A percentile compares a stretch with the other conserved stretches of the same genome.
phyloP scores from a whole-genome alignment of 306 rosid genomes.

The Trichosanthes cucumerina region DNA sequence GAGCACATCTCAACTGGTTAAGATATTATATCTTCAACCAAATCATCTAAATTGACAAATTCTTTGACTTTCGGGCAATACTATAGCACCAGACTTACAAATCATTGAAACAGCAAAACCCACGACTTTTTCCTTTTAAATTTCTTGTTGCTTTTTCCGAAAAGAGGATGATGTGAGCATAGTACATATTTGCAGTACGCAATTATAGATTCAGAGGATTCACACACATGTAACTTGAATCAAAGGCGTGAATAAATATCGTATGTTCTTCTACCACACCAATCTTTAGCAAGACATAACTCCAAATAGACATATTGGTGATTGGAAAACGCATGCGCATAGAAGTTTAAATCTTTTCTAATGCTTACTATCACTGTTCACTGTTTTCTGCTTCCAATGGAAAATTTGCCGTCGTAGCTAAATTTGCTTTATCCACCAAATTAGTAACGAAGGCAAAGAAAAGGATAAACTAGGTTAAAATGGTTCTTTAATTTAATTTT shows the following conservation, averaged over 20 bases:
- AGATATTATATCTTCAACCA: too few relatives aligned
- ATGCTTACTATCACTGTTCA: not conserved
- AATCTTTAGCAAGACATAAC: not conserved
- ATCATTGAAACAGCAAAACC: not conserved
- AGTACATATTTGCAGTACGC: not conserved
- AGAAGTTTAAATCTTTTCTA: not conserved
- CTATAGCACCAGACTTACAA: not conserved
- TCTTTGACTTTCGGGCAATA: not conserved
- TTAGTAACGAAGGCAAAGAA: not conserved
- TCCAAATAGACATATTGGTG: not conserved
- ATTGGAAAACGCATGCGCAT: not conserved
- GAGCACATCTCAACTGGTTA: not conserved
- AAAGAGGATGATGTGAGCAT: not conserved
- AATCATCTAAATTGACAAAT: not conserved
- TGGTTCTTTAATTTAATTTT: not conserved
- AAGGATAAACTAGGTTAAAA: not conserved
- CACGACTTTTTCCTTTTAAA: not conserved
- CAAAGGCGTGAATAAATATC: not conserved
- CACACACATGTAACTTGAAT: not conserved
- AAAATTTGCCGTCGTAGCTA: not conserved
- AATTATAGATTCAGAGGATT: not conserved
- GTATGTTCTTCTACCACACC: not conserved
- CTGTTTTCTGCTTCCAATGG: not conserved
- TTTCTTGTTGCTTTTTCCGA: not conserved
- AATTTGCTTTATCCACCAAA: not conserved